These are phyloP conservation scores for Fusarium decemcellulare DNA, from an alignment of 2,329 filamentous ascomycete genomes.

Conservation along the genomic window DNA sequence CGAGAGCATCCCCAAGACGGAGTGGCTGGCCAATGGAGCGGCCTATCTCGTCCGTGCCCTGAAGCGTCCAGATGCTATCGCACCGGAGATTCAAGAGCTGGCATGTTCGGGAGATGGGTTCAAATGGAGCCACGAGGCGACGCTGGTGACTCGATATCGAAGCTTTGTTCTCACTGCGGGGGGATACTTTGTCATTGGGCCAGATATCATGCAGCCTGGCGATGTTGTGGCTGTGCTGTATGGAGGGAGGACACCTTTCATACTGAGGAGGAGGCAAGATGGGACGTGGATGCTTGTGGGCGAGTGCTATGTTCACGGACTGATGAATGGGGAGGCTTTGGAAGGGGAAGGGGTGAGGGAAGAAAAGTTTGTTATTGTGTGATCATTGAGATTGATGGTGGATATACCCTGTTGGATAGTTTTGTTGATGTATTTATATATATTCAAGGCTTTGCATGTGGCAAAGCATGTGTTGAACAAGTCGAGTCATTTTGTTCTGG, in stretches of 20 bases:
- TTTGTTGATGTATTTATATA: not conserved
- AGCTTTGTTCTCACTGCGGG: constrained; percentile 50
- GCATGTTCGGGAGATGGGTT: constrained; percentile 49
- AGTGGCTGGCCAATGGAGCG: constrained; percentile 51
- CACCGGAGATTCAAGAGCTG: constrained; percentile 43
- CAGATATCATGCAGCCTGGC: constrained; percentile 47
- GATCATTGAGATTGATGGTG: constrained; percentile 24
- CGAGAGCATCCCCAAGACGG: constrained; percentile 38
- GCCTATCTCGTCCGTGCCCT: constrained; percentile 49
- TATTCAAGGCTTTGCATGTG: not conserved
- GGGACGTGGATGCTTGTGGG: constrained; percentile 49
- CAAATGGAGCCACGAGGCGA: constrained; percentile 54
- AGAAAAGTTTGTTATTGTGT: constrained; percentile 50
- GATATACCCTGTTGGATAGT: constrained; percentile 20
- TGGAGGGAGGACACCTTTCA: constrained; percentile 52
- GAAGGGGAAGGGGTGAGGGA: constrained; percentile 37
- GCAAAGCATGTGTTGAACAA: no score
- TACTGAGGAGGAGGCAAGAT: constrained; percentile 41
- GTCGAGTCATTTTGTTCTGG: no score
- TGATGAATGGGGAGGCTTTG: constrained; percentile 54
- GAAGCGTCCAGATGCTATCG: constrained; percentile 21
- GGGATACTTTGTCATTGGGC: constrained; percentile 52
- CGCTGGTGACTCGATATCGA: constrained; percentile 52
- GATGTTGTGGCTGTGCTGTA: constrained; percentile 52
- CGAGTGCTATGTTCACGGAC: constrained; percentile 55